phyloP scores from a whole-genome alignment of 345 rosid genomes.

The Lagerstroemia speciosa region DNA sequence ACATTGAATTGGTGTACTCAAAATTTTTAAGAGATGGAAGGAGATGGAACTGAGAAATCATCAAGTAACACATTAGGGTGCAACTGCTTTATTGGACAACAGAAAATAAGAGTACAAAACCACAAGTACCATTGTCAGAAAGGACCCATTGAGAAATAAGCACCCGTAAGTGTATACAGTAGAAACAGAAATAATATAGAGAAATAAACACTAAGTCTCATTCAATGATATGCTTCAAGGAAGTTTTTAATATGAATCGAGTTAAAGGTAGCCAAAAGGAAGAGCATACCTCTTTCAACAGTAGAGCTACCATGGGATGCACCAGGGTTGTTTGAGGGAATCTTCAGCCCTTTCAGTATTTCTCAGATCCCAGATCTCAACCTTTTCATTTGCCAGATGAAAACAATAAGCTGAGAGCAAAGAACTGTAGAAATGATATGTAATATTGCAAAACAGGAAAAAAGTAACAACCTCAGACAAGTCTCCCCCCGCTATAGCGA shows the following conservation, averaged over 20 bases:
- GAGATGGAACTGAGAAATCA: not conserved
- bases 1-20: not conserved
- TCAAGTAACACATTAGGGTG: not conserved
- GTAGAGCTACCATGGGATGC: slow-evolving; percentile 31
- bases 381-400: slow-evolving; percentile 30
- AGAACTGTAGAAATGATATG: slow-evolving; percentile 1
- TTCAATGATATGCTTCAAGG: not conserved
- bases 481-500: slow-evolving; percentile 77
- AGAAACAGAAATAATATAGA: not conserved
- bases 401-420: slow-evolving; percentile 12
- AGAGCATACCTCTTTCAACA: slow-evolving; percentile 45
- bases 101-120: not conserved
- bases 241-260: not conserved
- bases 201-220: not conserved
- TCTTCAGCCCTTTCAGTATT: slow-evolving; percentile 35
- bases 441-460: not conserved
- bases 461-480: slow-evolving; percentile 48
- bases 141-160: too few relatives aligned
- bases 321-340: slow-evolving; percentile 36
- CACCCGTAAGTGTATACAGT: too few relatives aligned
- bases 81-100: not conserved
- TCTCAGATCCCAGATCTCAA: slow-evolving; percentile 83
- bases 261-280: not conserved
- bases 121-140: not conserved
- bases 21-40: not conserved